Percentiles rank a stretch among this genome's conserved stretches.
Conservation (phyloP, 1,139 yeast genomes). For the Suhomyces choctaworum region DNA sequence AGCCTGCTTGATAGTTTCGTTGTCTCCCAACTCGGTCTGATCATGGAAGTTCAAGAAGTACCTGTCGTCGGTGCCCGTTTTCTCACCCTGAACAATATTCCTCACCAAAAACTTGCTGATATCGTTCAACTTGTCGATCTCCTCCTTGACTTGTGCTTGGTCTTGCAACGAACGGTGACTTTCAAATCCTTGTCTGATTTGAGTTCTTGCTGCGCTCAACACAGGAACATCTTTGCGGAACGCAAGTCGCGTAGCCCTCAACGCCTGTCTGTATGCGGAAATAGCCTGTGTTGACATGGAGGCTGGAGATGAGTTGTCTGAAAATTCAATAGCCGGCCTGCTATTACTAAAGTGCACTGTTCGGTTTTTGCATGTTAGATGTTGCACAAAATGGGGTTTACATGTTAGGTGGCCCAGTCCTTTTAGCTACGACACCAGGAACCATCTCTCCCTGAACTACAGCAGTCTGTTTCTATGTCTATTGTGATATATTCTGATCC, state of each 20-base stretch:
- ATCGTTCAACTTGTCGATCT: conserved; percentile 63
- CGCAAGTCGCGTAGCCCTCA: conserved; percentile 71
- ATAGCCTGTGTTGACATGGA: conserved; percentile 24
- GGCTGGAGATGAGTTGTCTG: not conserved
- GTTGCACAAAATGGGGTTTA: too few relatives aligned
- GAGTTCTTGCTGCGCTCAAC: conserved; percentile 60
- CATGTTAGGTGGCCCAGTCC: too few relatives aligned
- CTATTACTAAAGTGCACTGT: too few relatives aligned
- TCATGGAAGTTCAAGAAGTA: conserved; percentile 69
- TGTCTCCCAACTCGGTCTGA: conserved; percentile 88
- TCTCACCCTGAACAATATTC: conserved; percentile 83
- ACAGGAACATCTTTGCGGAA: conserved; percentile 58
- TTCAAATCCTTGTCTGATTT: conserved; percentile 63
- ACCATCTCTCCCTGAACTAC: too few relatives aligned
- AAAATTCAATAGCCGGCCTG: too few relatives aligned
- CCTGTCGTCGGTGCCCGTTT: conserved; percentile 38
- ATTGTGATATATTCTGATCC: too few relatives aligned
- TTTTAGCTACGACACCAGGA: too few relatives aligned
- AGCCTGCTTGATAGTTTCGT: conserved; percentile 52
- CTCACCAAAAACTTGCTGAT: conserved; percentile 65
- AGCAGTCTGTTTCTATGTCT: too few relatives aligned
- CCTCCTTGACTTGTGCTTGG: conserved; percentile 45
- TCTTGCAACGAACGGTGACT: conserved; percentile 31
- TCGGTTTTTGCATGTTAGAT: too few relatives aligned
- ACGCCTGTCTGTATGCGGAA: conserved; percentile 65